Evolutionary conservation across 1,284 basidiomycete species (phyloP).

Genomic region (Puccinia hordei): DNA sequence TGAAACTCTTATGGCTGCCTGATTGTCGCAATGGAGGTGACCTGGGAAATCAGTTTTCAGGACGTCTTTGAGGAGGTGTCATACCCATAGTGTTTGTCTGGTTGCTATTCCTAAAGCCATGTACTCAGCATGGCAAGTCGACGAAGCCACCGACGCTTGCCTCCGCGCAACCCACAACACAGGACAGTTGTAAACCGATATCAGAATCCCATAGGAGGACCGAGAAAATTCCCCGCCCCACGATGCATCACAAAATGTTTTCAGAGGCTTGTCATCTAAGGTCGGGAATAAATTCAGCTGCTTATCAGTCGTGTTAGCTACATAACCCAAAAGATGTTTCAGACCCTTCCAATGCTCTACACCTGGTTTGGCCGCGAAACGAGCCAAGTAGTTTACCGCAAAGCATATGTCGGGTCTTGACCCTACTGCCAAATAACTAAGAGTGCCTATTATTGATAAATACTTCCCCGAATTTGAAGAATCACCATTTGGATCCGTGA

Average conservation of each 20-base stretch:
- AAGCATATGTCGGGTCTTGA: slow-evolving; percentile 8
- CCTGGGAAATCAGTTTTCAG: too few relatives aligned
- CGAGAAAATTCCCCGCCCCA: neutral
- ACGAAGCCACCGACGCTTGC: neutral
- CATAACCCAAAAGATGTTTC: neutral
- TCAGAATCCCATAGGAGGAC: neutral
- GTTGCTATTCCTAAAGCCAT: neutral
- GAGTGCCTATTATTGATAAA: slow-evolving; percentile 2
- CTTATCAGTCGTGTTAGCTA: neutral
- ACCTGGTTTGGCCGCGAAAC: slow-evolving; percentile 5
- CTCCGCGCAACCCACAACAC: neutral
- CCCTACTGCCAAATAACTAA: slow-evolving; percentile 18
- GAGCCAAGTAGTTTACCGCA: slow-evolving; percentile 20
- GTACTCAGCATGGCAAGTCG: slow-evolving; percentile 8
- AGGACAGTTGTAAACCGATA: neutral
- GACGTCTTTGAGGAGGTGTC: too few relatives aligned
- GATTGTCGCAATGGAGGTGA: too few relatives aligned
- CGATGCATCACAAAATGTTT: neutral
- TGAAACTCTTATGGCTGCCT: too few relatives aligned
- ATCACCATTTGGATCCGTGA: neutral
- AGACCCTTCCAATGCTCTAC: slow-evolving; percentile 6
- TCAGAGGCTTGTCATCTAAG: neutral
- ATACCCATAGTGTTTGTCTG: too few relatives aligned
- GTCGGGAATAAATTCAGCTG: neutral
- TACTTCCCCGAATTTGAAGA: neutral